Evolutionary conservation across 2,329 filamentous ascomycete genomes (phyloP), one percentile per base, ranked within the genome.

Genomic region (Bipolaris victoriae): DNA sequence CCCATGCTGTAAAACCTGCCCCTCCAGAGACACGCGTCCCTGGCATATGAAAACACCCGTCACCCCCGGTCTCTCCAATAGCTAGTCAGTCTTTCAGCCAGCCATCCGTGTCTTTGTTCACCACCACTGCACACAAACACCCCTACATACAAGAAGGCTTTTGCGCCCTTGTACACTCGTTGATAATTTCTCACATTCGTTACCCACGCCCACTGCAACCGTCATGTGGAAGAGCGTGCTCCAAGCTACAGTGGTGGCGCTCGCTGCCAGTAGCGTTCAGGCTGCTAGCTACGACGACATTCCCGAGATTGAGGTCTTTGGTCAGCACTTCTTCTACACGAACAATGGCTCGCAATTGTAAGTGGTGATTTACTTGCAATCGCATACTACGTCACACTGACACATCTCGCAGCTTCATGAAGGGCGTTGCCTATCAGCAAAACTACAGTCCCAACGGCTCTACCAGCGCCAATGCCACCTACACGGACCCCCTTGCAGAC

Each of bases 351-450:
- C 87, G 35, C 85, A 91, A 80, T 91, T 90, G 65, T 73, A 67
- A 24, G 70, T 55, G 20, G 5, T 10, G 7, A 2, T 16, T n/a
- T 16, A 18, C 16, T 33, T 5, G 5, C 7, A 18, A 13, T 9
- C 15, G 7, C 26, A 18, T 45, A 39, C 33, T 10, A 29, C 11
- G 15, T 45, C 26, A 36, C 48, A 39, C 51, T 66, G 49, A 66
- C 48, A 36, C 56, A 36, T 6, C 37, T 22, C n/a, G 9, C 52
- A 86, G 84, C 80, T 95, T 87, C 83, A 90, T 98, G 75, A 91
- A 89, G 77, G 95, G 95, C 79, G 84, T 99, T 67, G 95, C 95
- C 65, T 99, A 99, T 81, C 95, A 99, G 82, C 87, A 75, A 74
- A 81, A 77, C 68, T 76, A 72, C 61, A 55, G 45, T 22, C 64